These are phyloP conservation scores for Sisymbrium irio DNA, from an alignment of 345 rosid genomes.

Conservation along the genomic window DNA sequence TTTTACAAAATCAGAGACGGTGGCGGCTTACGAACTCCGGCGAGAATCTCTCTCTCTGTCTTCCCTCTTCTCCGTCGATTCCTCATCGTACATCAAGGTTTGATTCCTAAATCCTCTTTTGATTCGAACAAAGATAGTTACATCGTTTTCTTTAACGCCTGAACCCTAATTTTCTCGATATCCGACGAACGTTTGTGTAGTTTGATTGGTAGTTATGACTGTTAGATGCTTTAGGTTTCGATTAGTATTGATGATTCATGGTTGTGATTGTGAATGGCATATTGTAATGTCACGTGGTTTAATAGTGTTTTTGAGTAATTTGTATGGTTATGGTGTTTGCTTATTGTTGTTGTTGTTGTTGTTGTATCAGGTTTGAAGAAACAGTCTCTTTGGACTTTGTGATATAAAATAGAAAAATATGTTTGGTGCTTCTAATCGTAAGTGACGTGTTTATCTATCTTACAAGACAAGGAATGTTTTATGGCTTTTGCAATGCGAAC, in stretches of 20 bases:
- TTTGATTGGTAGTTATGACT: neutral
- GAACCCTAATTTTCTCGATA: conserved; percentile 13
- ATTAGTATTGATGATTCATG: neutral
- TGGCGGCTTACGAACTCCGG: neutral
- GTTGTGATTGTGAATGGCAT: too few species aligned
- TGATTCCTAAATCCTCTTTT: neutral
- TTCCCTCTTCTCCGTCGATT: conserved; percentile 5
- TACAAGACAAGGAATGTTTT: neutral
- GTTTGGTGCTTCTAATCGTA: conserved; percentile 59
- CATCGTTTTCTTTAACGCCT: neutral
- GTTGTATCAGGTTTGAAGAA: conserved; percentile 9
- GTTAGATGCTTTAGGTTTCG: neutral
- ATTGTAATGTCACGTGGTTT: too few species aligned
- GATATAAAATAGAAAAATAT: conserved; percentile 18
- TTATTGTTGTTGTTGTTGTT: neutral
- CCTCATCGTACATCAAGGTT: neutral
- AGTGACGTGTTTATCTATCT: conserved; percentile 17
- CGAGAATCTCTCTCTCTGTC: neutral
- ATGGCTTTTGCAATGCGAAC: conserved; percentile 7
- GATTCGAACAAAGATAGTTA: neutral
- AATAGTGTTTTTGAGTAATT: neutral
- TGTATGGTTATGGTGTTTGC: neutral
- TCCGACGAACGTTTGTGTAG: neutral
- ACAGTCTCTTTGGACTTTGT: neutral
- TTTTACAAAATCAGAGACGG: too few species aligned